phyloP scores from a whole-genome alignment of 306 rosid species.

The Acacia melanoxylon region DNA sequence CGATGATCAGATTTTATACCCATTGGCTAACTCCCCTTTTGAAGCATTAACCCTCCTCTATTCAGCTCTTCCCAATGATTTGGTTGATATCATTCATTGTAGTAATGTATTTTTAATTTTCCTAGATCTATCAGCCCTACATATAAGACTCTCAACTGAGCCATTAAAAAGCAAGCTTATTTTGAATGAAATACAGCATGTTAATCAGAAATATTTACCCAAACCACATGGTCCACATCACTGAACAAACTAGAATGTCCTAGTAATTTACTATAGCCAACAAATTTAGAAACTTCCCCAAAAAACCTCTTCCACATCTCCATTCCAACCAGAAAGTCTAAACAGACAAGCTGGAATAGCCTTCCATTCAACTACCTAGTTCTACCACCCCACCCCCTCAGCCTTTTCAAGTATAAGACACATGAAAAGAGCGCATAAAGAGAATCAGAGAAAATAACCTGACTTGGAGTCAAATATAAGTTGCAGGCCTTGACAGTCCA shows the following conservation, averaged over 20 bases:
- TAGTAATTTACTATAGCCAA: not conserved
- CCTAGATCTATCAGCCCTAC: not conserved
- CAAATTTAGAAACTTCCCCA: conserved; percentile 3
- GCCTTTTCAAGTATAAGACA: not conserved
- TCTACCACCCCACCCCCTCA: not conserved
- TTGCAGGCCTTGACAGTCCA: conserved; percentile 66
- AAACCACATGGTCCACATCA: not conserved
- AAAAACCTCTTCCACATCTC: not conserved
- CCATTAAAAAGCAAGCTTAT: not conserved
- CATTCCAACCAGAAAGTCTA: not conserved
- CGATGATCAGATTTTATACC: not conserved
- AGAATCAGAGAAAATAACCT: conserved; percentile 56
- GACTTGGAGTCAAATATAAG: conserved; percentile 66
- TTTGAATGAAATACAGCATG: not conserved
- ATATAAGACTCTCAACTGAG: not conserved
- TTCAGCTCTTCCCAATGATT: not conserved
- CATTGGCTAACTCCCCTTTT: not conserved
- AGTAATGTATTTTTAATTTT: not conserved
- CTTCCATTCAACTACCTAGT: not conserved
- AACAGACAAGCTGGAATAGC: not conserved
- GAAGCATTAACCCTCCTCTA: not conserved
- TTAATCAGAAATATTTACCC: not conserved
- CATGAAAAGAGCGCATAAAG: not conserved
- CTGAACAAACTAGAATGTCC: not conserved
- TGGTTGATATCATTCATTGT: not conserved